Evolutionary conservation across 2,329 filamentous ascomycete species (phyloP).

Genomic region (Chaetomiaceae sp.): DNA sequence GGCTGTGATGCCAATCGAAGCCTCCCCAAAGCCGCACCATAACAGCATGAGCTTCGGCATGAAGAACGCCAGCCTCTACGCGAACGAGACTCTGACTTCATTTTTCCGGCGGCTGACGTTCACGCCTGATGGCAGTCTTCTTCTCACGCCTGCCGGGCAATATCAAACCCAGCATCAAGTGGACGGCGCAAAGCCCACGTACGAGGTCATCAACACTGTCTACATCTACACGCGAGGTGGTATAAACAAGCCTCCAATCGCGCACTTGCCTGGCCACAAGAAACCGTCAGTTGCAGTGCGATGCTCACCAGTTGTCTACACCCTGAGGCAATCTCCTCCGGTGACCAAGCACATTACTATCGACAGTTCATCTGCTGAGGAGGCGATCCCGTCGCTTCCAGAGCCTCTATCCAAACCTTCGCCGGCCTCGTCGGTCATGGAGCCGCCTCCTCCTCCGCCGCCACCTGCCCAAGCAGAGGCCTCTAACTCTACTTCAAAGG

Average conservation of each 20-base stretch:
- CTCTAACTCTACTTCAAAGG: conserved; percentile 51
- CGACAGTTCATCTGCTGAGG: conserved; percentile 84
- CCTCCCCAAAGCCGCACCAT: conserved; percentile 74
- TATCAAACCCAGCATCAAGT: conserved; percentile 74
- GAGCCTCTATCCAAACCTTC: conserved; percentile 69
- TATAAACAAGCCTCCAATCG: conserved; percentile 92
- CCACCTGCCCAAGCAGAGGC: conserved; percentile 49
- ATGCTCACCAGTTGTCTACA: conserved; percentile 88
- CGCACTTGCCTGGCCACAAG: conserved; percentile 93
- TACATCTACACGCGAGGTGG: conserved; percentile 97
- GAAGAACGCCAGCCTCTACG: conserved; percentile 86
- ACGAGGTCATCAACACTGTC: conserved; percentile 92
- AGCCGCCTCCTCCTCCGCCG: conserved; percentile 76
- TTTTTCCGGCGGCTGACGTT: conserved; percentile 95
- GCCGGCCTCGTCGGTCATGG: conserved; percentile 64
- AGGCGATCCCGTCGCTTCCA: conserved; percentile 76
- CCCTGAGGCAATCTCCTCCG: conserved; percentile 62
- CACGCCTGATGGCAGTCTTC: conserved; percentile 86
- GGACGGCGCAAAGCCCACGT: conserved; percentile 67
- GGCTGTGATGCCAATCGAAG: conserved; percentile 89
- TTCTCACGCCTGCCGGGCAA: conserved; percentile 92
- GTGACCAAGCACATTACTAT: conserved; percentile 86
- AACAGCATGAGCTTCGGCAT: conserved; percentile 56
- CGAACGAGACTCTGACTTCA: conserved; percentile 93
- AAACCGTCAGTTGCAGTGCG: conserved; percentile 95